Evolutionary conservation across 306 rosid species (phyloP).

Genomic region (Phaseolus lunatus): DNA sequence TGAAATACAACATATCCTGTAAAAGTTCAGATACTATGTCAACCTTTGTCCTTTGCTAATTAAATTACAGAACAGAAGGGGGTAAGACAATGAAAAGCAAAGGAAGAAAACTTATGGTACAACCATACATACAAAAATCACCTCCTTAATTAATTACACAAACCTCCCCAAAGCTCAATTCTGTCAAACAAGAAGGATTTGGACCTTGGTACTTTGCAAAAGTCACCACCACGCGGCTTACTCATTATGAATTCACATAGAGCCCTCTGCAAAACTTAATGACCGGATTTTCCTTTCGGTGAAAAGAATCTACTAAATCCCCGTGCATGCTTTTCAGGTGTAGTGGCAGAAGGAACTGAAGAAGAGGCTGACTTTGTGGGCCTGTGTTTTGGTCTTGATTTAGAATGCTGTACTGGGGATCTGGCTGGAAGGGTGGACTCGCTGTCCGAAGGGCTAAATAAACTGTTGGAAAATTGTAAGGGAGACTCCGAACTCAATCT

Average conservation of each 20-base stretch:
- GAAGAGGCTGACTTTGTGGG: constrained; percentile 83
- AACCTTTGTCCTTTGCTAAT: constrained; percentile 46
- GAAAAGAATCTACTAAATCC: constrained; percentile 98
- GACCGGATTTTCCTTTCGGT: constrained; percentile 73
- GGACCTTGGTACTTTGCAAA: constrained; percentile 50
- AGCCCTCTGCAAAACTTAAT: constrained; percentile 60
- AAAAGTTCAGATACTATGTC: constrained; percentile 56
- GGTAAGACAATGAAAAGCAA: constrained; percentile 24
- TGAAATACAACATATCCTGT: constrained; percentile 52
- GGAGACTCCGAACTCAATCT: constrained; percentile 68
- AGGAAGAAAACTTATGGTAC: constrained; percentile 60
- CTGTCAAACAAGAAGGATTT: constrained; percentile 45
- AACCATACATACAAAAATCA: constrained; percentile 70
- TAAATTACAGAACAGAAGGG: constrained; percentile 54
- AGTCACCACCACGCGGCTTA: constrained; percentile 45
- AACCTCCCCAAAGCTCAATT: constrained; percentile 54
- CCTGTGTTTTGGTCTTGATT: constrained; percentile 73
- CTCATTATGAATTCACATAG: constrained; percentile 40
- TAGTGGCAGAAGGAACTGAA: constrained; percentile 70
- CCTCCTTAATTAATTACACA: constrained; percentile 53
- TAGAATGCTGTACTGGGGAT: constrained; percentile 67
- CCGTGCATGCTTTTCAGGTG: constrained; percentile 87
- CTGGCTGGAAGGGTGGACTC: constrained; percentile 60
- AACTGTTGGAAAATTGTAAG: constrained; percentile 55
- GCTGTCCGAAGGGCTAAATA: constrained; percentile 66